Percentiles rank a stretch among this genome's conserved stretches.
These are phyloP conservation scores for Avena sativa DNA, from an alignment of 176 grass and related monocot species.

Conservation along the genomic window DNA sequence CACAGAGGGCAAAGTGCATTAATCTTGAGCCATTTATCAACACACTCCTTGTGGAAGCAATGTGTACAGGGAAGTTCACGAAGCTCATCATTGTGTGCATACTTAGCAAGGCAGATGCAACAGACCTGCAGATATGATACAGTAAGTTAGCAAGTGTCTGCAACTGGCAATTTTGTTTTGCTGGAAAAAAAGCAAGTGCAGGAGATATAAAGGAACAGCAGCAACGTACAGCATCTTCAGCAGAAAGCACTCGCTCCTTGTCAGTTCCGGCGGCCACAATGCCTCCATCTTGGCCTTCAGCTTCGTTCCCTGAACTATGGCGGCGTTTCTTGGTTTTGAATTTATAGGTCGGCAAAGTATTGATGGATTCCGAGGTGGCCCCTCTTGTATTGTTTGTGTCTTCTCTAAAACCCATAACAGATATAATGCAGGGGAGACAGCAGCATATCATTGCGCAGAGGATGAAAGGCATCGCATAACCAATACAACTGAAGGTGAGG, in stretches of 20 bases:
- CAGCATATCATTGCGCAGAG: constrained; percentile 95
- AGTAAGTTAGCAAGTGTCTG: constrained; percentile 32
- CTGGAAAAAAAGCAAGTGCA: background rate
- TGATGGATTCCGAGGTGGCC: constrained; percentile 86
- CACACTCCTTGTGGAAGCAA: constrained; percentile 95
- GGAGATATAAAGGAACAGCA: constrained; percentile 18
- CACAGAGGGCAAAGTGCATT: constrained; percentile 93
- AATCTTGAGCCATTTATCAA: constrained; percentile 99
- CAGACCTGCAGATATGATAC: constrained; percentile 60
- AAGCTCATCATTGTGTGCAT: constrained; percentile 85
- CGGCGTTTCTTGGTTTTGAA: constrained; percentile 84
- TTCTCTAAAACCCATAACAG: constrained; percentile 90
- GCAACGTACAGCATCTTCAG: constrained; percentile 80
- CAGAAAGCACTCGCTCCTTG: constrained; percentile 77
- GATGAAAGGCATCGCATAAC: constrained; percentile 96
- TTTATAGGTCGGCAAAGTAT: constrained; percentile 84
- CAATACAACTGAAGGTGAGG: constrained; percentile 95
- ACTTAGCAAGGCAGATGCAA: constrained; percentile 94
- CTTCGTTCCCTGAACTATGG: constrained; percentile 52
- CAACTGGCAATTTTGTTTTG: background rate
- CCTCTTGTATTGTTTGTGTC: constrained; percentile 79
- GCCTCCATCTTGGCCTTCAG: constrained; percentile 70
- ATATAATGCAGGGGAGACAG: constrained; percentile 90
- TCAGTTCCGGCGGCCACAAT: constrained; percentile 78
- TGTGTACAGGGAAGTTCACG: constrained; percentile 91